Base-by-base conservation (phyloP, 2,329 filamentous ascomycete genomes). In the Tolypocladium ovalisporum region DNA sequence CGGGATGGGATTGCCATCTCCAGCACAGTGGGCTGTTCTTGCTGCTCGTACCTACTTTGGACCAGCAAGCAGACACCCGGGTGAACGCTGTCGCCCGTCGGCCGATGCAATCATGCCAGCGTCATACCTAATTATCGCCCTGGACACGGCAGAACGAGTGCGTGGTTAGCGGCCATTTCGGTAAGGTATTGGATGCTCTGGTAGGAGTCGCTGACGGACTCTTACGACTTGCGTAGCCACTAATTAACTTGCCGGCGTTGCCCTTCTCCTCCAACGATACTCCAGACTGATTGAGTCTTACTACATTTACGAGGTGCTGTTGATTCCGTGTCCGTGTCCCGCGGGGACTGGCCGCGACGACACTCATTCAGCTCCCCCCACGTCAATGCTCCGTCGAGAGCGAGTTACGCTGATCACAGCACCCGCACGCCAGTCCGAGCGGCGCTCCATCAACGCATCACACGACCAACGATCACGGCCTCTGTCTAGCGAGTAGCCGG, bases 11-110 rank as follows among this genome's bases (percentile, higher is more conserved):
- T n/a, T n/a, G 22, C 27, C 29, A 55, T 42, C 54, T 29, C 40
- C 54, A 55, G 44, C 39, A 42, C 54, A 42, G 47, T 55, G 27
- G 54, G 40, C 40, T n/a, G 54, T 47, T 35, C 40, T 49, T 55
- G 54, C 19, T n/a, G n/a, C n/a, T n/a, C n/a, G n/a, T n/a, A n/a
- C n/a, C n/a, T 27, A 44, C 32, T 52, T 34, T 34, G 29, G 19
- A 22, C 29, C 47, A 52, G 13, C 47, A 34, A 13, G n/a, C n/a
- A n/a, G n/a, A n/a, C n/a, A n/a, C n/a, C 47, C 19, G 19, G 47
- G 47, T 52, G 47, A 35, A 24, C n/a, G 54, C 6, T 32, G 27
- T 54, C 37, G 27, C 24, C n/a, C 8, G 27, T 15, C 12, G n/a
- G 54, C 54, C 32, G 54, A 37, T 49, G 54, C 32, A 44, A 42